Evolutionary conservation across 108 stramenopile genomes (phyloP), one percentile per base, ranked within the genome.

Genomic region (Hondaea fermentalgiana): DNA sequence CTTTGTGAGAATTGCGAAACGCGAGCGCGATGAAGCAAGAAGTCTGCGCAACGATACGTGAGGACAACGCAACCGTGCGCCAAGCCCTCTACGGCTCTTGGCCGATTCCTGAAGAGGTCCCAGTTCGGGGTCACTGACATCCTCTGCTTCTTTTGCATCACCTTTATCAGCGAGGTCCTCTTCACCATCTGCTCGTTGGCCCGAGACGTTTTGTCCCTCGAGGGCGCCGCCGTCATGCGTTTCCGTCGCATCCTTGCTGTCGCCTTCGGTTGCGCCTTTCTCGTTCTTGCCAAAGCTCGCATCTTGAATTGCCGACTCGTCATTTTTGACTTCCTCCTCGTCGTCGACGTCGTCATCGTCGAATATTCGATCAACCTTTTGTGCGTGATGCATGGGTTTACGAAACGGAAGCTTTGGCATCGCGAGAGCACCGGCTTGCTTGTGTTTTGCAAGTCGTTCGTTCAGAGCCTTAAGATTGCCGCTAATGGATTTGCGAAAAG

Each of bases 301-400:
- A 35, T 35, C 35, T 35, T 35, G 35, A 35, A 35, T 93, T 23
- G 95, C 87, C 60, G 95, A 96, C 55, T 96, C 96, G 69, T 92
- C 91, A 5, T 90, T 92, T 3, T 95, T 88, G 43, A 94, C 92
- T 2, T 92, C 60, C 6, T 93, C 93, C 5, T 96, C 95, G 4
- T 95, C 58, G 21, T 87, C 58, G n/a, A 45, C 76, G 51, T 83
- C 76, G 23, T 53, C 51, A 45, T 83, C 76, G 45, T 47, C 45
- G 51, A 83, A 83, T 53, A 1, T 47, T 6, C 76, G 76, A 35
- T 83, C 76, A n/a, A 83, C 76, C 76, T 83, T 83, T 83, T 83
- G 76, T 3, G 76, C 76, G 16, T 45, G 49, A 83, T 83, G 19
- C 4, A 83, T 53, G 44, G 76, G 76, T 45, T 83, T 83, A 1